Conservation (phyloP, 352 stramenopile genomes). For the Globisporangium takayamanum region DNA sequence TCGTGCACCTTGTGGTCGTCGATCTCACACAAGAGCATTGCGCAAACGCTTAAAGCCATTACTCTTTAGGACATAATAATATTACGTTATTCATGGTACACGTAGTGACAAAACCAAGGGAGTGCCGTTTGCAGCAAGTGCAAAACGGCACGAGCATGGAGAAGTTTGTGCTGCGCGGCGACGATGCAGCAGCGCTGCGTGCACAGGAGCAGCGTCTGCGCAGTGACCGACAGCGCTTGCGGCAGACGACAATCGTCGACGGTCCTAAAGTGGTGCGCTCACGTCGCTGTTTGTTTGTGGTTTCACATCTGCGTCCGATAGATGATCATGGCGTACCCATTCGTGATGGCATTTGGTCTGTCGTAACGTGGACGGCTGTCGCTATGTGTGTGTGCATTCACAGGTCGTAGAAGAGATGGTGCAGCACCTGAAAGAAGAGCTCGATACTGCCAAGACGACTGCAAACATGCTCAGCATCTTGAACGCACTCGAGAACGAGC, state of each 20-base stretch:
- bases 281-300: too few relatives aligned
- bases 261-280: slow-evolving; percentile 51
- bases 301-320: too few relatives aligned
- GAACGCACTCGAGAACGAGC: slow-evolving; percentile 36
- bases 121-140: too few relatives aligned
- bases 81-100: slow-evolving; percentile 1
- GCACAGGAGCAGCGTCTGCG: slow-evolving; percentile 8
- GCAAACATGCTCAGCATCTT: slow-evolving; percentile 43
- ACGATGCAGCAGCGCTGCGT: slow-evolving; percentile 28
- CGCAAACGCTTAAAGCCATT: too few relatives aligned
- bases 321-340: too few relatives aligned
- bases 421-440: slow-evolving; percentile 54
- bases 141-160: slow-evolving; percentile 29
- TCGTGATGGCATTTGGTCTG: too few relatives aligned
- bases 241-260: slow-evolving; percentile 63
- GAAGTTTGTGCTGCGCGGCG: slow-evolving; percentile 49
- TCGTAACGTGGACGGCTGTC: too few relatives aligned
- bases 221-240: slow-evolving; percentile 22
- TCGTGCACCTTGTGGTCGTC: too few relatives aligned
- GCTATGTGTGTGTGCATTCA: too few relatives aligned
- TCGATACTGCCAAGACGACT: slow-evolving; percentile 46
- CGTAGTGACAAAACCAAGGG: too few relatives aligned
- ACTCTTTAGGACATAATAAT: neutral
- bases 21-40: too few relatives aligned
- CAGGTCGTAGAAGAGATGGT: slow-evolving; percentile 43